Conservation (phyloP, 2,329 filamentous ascomycete genomes). For the Fusarium fracticaudum region DNA sequence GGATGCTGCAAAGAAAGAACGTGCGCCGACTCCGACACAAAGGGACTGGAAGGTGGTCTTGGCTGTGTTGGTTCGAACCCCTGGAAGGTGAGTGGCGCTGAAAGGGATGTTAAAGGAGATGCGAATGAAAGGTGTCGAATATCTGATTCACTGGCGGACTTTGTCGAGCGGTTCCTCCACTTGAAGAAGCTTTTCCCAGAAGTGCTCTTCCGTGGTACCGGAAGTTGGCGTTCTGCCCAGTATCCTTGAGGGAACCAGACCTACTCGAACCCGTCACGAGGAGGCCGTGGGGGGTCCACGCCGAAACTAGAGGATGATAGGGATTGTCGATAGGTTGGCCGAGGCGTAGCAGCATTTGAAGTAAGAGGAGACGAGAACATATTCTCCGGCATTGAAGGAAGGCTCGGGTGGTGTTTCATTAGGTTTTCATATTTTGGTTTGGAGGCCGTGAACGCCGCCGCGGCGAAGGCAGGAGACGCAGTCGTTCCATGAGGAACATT, state of each 20-base stretch:
- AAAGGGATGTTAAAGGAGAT: slow-evolving; percentile 41
- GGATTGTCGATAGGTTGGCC: background rate
- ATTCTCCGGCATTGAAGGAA: slow-evolving; percentile 23
- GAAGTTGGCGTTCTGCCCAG: slow-evolving; percentile 66
- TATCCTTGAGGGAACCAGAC: slow-evolving; percentile 71
- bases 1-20: slow-evolving; percentile 58
- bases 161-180: slow-evolving; percentile 53
- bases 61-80: slow-evolving; percentile 14
- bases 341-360: slow-evolving; percentile 7
- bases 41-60: slow-evolving; percentile 51
- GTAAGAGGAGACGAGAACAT: background rate
- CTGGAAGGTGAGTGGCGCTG: slow-evolving; percentile 17
- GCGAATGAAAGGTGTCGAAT: slow-evolving; percentile 28
- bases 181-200: slow-evolving; percentile 51
- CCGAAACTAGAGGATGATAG: slow-evolving; percentile 37
- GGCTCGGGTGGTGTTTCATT: slow-evolving; percentile 31
- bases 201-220: slow-evolving; percentile 45
- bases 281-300: slow-evolving; percentile 64
- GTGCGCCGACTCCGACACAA: slow-evolving; percentile 58
- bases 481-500: slow-evolving; percentile 38
- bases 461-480: slow-evolving; percentile 26
- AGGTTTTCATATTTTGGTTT: slow-evolving; percentile 6
- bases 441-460: background rate
- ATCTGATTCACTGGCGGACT: slow-evolving; percentile 49
- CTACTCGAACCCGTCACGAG: slow-evolving; percentile 66